Evolutionary conservation across 352 stramenopile species (phyloP).

Genomic region (Globisporangium perplexum): DNA sequence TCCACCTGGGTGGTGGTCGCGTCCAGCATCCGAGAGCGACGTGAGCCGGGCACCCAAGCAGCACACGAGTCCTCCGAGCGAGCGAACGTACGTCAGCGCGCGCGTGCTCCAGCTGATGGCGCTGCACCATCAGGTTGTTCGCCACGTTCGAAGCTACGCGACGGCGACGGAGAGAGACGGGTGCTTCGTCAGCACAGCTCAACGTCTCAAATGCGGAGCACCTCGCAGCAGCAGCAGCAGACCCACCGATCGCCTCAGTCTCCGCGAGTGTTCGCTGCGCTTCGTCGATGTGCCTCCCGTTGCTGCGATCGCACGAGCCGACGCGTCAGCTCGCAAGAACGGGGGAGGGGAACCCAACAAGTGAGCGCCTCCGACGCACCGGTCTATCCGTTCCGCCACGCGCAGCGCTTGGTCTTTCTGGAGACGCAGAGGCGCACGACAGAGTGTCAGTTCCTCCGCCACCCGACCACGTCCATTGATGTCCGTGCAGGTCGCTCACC

Average conservation of each 20-base stretch:
- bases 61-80: no score
- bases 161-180: no score
- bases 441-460: no score
- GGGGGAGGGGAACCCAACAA: no score
- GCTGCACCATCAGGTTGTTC: constrained; percentile 66
- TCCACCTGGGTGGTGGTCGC: no score
- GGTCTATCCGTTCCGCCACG: constrained; percentile 35
- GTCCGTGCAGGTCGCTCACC: no score
- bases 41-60: no score
- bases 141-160: constrained; percentile 49
- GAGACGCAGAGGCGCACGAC: neutral
- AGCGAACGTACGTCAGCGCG: constrained; percentile 42
- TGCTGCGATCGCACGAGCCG: constrained; percentile 22
- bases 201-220: no score
- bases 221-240: neutral
- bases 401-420: constrained; percentile 43
- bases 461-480: no score
- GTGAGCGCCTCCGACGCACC: constrained; percentile 13
- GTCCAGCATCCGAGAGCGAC: neutral
- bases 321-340: no score
- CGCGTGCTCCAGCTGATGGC: constrained; percentile 60
- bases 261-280: constrained; percentile 65
- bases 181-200: no score
- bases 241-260: constrained; percentile 59
- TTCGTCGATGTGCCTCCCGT: constrained; percentile 62